Conservation (phyloP, 352 stramenopile species). For the Blastocystis hominis region DNA sequence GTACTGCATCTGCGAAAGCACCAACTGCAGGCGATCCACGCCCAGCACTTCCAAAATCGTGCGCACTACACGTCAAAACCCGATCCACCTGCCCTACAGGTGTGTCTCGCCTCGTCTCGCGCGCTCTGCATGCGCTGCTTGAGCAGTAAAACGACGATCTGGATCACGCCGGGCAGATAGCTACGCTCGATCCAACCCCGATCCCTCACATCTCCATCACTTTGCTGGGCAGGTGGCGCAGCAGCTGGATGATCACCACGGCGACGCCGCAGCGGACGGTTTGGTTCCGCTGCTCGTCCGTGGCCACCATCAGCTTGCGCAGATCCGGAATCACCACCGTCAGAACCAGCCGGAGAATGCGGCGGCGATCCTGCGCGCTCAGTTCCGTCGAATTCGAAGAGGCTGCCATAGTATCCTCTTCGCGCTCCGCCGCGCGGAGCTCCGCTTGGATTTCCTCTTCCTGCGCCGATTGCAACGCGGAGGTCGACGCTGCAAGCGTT, state of each 20-base stretch:
- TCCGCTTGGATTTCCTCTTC: not conserved
- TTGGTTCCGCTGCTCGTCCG: constrained; percentile 5
- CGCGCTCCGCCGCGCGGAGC: not conserved
- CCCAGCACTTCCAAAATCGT: constrained; percentile 24
- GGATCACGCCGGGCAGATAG: constrained; percentile 25
- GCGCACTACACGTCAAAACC: not conserved
- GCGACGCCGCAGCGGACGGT: constrained; percentile 1
- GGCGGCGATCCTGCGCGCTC: not conserved
- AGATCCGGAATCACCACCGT: constrained; percentile 37
- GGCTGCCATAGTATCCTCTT: not conserved
- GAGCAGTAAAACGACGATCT: constrained; percentile 16
- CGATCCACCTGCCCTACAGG: not conserved
- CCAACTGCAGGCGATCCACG: not conserved
- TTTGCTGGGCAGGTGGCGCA: not conserved
- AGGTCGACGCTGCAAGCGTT: not conserved
- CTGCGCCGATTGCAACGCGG: not conserved
- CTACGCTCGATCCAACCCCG: not conserved
- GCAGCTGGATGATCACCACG: constrained; percentile 30
- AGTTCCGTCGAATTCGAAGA: not conserved
- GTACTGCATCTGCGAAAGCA: constrained; percentile 34
- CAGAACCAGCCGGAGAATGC: constrained; percentile 26
- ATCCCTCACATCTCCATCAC: constrained; percentile 14
- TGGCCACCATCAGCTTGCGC: not conserved
- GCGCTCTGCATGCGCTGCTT: constrained; percentile 42
- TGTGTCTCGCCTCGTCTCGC: constrained; percentile 32